Percentiles rank a stretch among this genome's conserved stretches.
These are phyloP conservation scores for Rasamsonia emersonii DNA, from an alignment of 2,329 filamentous ascomycete genomes.

Conservation along the genomic window DNA sequence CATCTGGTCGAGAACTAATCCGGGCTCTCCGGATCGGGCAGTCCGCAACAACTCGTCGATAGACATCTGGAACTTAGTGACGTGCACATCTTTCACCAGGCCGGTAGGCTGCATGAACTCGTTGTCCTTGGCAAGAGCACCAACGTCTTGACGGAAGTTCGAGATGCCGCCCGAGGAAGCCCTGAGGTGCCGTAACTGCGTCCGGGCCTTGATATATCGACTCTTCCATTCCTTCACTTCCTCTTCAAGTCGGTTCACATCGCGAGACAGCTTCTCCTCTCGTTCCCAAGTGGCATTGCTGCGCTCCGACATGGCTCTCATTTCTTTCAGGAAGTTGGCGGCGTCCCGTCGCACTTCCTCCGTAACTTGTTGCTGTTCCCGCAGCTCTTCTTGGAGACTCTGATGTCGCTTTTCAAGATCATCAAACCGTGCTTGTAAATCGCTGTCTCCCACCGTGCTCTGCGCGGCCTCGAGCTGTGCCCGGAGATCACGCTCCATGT, in stretches of 20 bases:
- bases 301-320: slow-evolving; percentile 75
- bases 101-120: slow-evolving; percentile 64
- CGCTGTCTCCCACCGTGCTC: slow-evolving; percentile 36
- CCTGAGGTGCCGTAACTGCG: slow-evolving; percentile 72
- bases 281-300: slow-evolving; percentile 71
- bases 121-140: slow-evolving; percentile 56
- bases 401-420: slow-evolving; percentile 55
- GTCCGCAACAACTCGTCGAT: slow-evolving; percentile 81
- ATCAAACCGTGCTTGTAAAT: slow-evolving; percentile 53
- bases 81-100: slow-evolving; percentile 78
- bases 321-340: slow-evolving; percentile 74
- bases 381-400: slow-evolving; percentile 55
- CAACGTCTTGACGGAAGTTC: slow-evolving; percentile 32
- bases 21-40: slow-evolving; percentile 64
- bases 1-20: slow-evolving; percentile 73
- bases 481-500: slow-evolving; percentile 54
- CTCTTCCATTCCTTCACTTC: slow-evolving; percentile 87
- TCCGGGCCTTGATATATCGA: slow-evolving; percentile 79
- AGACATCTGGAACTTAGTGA: slow-evolving; percentile 90
- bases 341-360: slow-evolving; percentile 82
- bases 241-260: slow-evolving; percentile 66
- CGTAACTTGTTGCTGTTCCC: slow-evolving; percentile 71
- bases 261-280: slow-evolving; percentile 68
- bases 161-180: slow-evolving; percentile 69
- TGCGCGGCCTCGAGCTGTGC: slow-evolving; percentile 48